These are phyloP conservation scores for Pseudozyma sp. DNA, from an alignment of 1,284 basidiomycete genomes.

Conservation along the genomic window DNA sequence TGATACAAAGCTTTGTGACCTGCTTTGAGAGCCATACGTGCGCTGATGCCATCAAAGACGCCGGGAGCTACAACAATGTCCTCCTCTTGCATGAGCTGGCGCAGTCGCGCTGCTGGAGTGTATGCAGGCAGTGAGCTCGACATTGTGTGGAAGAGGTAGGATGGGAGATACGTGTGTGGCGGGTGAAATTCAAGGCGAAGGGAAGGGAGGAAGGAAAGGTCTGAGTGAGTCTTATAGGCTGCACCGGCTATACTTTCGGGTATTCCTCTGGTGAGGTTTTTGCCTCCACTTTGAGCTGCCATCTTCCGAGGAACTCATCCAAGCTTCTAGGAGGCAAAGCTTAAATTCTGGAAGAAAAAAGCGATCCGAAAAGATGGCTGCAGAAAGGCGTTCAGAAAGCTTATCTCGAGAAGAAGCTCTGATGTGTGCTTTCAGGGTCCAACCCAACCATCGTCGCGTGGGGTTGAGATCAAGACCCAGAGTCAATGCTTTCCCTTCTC, in stretches of 20 bases:
- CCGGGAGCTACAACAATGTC: conserved; percentile 69
- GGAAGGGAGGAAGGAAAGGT: not conserved
- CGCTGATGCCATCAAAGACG: conserved; percentile 83
- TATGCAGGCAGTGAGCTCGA: not conserved
- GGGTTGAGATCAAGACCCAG: not conserved
- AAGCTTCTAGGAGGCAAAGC: not conserved
- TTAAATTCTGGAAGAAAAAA: not conserved
- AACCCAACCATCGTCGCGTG: not conserved
- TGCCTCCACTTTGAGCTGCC: not conserved
- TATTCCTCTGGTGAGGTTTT: not conserved
- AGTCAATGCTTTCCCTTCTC: not conserved
- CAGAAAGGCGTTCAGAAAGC: not conserved
- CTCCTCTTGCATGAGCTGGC: conserved; percentile 16
- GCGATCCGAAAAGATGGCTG: not conserved
- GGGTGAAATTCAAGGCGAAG: not conserved
- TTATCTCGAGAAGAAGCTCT: not conserved
- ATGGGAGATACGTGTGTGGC: not conserved
- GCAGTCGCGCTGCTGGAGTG: conserved; percentile 34
- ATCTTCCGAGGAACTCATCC: not conserved
- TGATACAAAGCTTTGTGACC: conserved; percentile 77
- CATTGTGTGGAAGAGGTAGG: not conserved
- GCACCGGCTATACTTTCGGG: conserved; percentile 19
- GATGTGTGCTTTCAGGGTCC: not conserved
- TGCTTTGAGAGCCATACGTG: conserved; percentile 80
- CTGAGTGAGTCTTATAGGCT: no score